Percentiles rank a stretch among this genome's conserved stretches.
phyloP scores from a whole-genome alignment of 2,329 filamentous ascomycete genomes.

The Scortechinia acanthostroma region DNA sequence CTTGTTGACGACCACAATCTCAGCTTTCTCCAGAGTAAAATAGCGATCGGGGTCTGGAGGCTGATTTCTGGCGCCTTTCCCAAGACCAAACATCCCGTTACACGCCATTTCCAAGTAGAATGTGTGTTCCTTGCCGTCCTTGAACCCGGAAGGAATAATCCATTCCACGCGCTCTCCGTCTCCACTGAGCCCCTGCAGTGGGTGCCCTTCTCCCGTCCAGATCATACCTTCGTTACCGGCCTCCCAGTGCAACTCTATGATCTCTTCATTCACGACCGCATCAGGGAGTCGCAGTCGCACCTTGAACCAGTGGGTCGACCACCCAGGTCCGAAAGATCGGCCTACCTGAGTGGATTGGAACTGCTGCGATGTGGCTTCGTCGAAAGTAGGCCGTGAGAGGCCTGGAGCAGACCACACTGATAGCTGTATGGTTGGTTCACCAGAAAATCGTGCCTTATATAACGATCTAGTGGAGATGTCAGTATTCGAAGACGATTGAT shows the following conservation, averaged over 20 bases:
- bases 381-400: conserved; percentile 51
- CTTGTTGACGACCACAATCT: conserved; percentile 56
- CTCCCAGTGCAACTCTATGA: conserved; percentile 64
- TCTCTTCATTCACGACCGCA: conserved; percentile 42
- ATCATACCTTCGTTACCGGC: conserved; percentile 59
- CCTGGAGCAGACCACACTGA: conserved; percentile 53
- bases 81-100: conserved; percentile 59
- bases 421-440: conserved; percentile 49
- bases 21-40: conserved; percentile 45
- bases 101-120: conserved; percentile 69
- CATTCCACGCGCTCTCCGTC: conserved; percentile 56
- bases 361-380: conserved; percentile 41
- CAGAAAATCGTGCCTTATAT: conserved; percentile 44
- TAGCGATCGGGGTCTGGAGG: conserved; percentile 51
- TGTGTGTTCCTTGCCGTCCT: conserved; percentile 51
- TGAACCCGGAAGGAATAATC: conserved; percentile 50
- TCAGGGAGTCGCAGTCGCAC: conserved; percentile 49
- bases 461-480: conserved; percentile 28
- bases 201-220: conserved; percentile 53
- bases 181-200: conserved; percentile 59
- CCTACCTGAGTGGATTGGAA: conserved; percentile 51
- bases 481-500: conserved; percentile 3
- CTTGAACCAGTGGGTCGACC: conserved; percentile 69
- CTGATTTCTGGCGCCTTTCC: conserved; percentile 44
- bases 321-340: conserved; percentile 57